These are phyloP conservation scores for Carex scoparia DNA, from an alignment of 176 grass and related monocot genomes.

Conservation along the genomic window DNA sequence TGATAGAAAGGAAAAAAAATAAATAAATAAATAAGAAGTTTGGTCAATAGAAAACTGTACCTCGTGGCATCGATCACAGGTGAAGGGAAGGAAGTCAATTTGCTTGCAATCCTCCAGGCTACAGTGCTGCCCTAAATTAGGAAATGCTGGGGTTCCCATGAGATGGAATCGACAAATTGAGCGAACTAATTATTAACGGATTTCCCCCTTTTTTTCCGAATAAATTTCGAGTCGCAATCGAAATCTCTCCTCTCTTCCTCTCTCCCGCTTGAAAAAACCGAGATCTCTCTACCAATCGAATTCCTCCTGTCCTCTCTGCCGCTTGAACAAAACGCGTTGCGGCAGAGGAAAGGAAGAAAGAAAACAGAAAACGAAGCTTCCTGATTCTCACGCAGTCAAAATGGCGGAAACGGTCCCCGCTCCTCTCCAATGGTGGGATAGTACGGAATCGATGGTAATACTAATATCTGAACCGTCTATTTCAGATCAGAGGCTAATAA, in stretches of 20 bases:
- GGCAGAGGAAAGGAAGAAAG: neutral
- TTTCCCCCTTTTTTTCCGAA: neutral
- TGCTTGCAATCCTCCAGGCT: constrained; percentile 79
- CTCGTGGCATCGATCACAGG: constrained; percentile 80
- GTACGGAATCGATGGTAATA: neutral
- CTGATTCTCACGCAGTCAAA: neutral
- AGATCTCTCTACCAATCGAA: no score
- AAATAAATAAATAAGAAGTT: neutral
- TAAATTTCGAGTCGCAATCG: neutral
- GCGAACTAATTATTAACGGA: neutral
- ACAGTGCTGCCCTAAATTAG: constrained; percentile 85
- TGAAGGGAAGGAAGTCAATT: constrained; percentile 99
- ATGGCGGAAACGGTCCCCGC: neutral
- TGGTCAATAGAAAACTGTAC: constrained; percentile 29
- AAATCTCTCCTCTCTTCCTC: neutral
- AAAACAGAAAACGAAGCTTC: neutral
- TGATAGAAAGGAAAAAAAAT: neutral
- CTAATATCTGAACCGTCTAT: neutral
- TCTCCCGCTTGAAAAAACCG: neutral
- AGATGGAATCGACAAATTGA: neutral
- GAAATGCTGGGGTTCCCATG: constrained; percentile 97
- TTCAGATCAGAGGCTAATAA: neutral
- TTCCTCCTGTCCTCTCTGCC: neutral
- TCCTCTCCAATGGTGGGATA: no score
- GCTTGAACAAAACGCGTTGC: constrained; percentile 2